Evolutionary conservation across 495 filamentous ascomycete genomes (phyloP).

Genomic region (Penicillium lagena): DNA sequence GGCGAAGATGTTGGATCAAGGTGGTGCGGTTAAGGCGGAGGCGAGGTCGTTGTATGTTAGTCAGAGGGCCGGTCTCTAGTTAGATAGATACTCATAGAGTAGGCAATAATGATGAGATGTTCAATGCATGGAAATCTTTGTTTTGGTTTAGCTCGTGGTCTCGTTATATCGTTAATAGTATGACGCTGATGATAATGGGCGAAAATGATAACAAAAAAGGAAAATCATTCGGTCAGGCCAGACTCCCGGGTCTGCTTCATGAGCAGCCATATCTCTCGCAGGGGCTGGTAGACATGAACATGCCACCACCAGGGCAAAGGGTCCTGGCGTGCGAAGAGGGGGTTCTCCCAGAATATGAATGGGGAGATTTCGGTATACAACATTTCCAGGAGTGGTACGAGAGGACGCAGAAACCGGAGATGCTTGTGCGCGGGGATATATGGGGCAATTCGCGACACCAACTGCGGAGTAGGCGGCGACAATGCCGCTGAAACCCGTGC

Average conservation of each 20-base stretch:
- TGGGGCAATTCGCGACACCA: too few species aligned
- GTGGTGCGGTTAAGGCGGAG: not conserved
- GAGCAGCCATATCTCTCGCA: constrained; percentile 24
- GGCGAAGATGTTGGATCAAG: not conserved
- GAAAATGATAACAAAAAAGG: not conserved
- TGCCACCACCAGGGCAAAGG: constrained; percentile 46
- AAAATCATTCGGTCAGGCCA: constrained; percentile 3
- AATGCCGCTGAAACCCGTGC: constrained; percentile 7
- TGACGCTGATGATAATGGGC: too few species aligned
- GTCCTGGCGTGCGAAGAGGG: constrained; percentile 26
- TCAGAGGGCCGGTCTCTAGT: too few species aligned
- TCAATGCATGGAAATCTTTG: too few species aligned
- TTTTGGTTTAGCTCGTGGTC: not conserved
- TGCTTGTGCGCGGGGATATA: too few species aligned
- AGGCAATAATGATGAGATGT: too few species aligned
- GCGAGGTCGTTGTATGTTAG: not conserved
- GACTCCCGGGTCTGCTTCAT: constrained; percentile 15
- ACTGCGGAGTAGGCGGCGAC: not conserved
- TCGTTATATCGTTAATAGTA: not conserved
- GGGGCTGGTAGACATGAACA: constrained; percentile 30
- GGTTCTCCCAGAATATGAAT: constrained; percentile 29
- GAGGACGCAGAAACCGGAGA: too few species aligned
- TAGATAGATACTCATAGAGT: too few species aligned
- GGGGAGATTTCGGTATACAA: constrained; percentile 1
- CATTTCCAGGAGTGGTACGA: too few species aligned